These are phyloP conservation scores for Symbiodinium pilosum DNA, from an alignment of 73 alveolate genomes.

Conservation along the genomic window DNA sequence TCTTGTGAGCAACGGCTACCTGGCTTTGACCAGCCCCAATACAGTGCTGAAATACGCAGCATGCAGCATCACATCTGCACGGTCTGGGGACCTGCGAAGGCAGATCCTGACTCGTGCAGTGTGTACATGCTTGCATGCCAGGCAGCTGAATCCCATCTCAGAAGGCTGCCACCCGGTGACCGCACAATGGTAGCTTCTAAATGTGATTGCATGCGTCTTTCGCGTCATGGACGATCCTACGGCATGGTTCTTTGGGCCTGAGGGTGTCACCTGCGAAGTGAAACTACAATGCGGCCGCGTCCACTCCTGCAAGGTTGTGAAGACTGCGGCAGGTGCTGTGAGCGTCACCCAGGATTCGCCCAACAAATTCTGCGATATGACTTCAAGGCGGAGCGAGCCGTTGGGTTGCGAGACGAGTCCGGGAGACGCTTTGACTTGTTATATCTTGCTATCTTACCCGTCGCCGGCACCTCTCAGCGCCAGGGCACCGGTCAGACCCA, in stretches of 20 bases:
- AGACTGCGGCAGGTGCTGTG: not conserved
- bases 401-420: not conserved
- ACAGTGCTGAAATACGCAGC: not conserved
- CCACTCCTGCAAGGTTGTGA: constrained; percentile 16
- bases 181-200: too few relatives aligned
- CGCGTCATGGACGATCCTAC: too few relatives aligned
- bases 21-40: not conserved
- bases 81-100: too few relatives aligned
- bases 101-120: too few relatives aligned
- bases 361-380: not conserved
- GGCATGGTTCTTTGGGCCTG: too few relatives aligned
- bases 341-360: not conserved
- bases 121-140: too few relatives aligned
- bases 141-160: too few relatives aligned
- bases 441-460: not conserved
- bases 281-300: constrained; percentile 1
- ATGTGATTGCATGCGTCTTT: too few relatives aligned
- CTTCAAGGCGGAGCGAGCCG: not conserved
- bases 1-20: too few relatives aligned
- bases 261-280: not conserved
- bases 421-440: too few relatives aligned
- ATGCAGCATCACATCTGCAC: too few relatives aligned
- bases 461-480: not conserved
- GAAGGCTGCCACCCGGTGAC: too few relatives aligned
- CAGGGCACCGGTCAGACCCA: not conserved